Base-by-base conservation (phyloP, 257 asterid species). In the Penstemon eatonii region DNA sequence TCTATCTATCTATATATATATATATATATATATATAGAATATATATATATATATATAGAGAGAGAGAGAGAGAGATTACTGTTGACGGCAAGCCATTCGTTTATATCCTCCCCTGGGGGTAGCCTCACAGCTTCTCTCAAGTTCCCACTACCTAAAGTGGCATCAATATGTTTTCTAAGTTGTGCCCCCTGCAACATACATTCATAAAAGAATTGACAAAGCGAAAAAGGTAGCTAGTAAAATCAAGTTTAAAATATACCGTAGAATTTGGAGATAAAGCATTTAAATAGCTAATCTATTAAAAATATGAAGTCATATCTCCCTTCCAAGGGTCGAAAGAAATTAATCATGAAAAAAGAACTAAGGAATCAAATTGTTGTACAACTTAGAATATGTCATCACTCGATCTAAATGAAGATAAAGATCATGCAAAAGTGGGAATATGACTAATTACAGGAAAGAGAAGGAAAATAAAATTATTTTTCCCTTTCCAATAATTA, bases 81-180 rank as follows among this genome's bases (percentile, higher is more conserved):
- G 80, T 91, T 91, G 81, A 89, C 96, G 60, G 96, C 97, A 33
- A 91, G 97, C 96, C 96, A 91, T 74, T 91, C 97, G 40, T 91
- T 85, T 60, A 87, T 79, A 80, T 91, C 97, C 70, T 91, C 97
- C 42, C 97, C 97, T 2, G 97, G 97, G 8, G 97, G 97, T 58
- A 91, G 85, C 73, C 96, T 82, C 68, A 91, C 97, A 58, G 96
- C 97, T 78, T 91, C 97, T 80, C 96, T 86, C 78, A 91, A 82
- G 81, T 89, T 91, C 49, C 97, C 97, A 41, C 97, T 91, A 40
- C 96, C 97, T 71, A 91, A 80, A 70, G 97, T 91, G 41, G 97
- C 91, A 81, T 91, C 97, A 50, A 91, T 91, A 65, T 91, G 97
- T 75, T 91, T 81, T 76, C 95, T 82, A 36, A 91, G 83, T 63